Evolutionary conservation across 1,284 basidiomycete species (phyloP), one percentile per base, ranked within the genome.

Genomic region (Ustilago vetiveriae): DNA sequence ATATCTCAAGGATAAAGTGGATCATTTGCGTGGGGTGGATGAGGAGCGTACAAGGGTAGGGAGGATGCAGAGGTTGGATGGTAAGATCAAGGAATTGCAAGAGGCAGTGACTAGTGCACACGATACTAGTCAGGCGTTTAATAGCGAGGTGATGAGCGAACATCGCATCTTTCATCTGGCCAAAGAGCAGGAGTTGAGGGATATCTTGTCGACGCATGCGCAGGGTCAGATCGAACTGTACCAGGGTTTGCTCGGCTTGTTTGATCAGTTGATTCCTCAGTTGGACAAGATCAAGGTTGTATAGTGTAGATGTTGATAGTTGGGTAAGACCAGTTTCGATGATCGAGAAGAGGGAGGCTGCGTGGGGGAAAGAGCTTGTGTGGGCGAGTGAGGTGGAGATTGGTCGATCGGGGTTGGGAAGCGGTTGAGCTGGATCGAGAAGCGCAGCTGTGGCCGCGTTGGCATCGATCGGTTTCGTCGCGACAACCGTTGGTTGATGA

Each of bases 61-160:
- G 82, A 90, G 90, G 82, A 94, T 97, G 90, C 87, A 89, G 66
- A 92, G 95, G 83, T 83, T 98, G 49, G 95, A 98, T 80, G 83
- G 86, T 21, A 94, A 92, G 85, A 98, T 98, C 75, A 94, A 92
- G 81, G 95, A 98, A 92, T 86, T 98, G 4, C 90, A 97, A 88
- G 94, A 97, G 40, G 96, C 94, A 8, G 95, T 98, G 7, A 91
- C 91, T 0, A 90, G 90, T 4, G 92, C 95, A 0, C 93, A 97
- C 76, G 94, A 97, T 80, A 96, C 94, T 0, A 93, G 91, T 0
- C 92, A 92, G 72, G 92, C 92, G 2, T 98, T 99, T 83, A 95
- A 92, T 69, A 90, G 94, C 57, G 92, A 96, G 83, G 94, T 94
- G 11, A 84, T 96, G 27, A 87, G 90, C 49, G 95, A 99, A 83